Conservation (phyloP, 352 stramenopile species). For the Phytophthora aleatoria region DNA sequence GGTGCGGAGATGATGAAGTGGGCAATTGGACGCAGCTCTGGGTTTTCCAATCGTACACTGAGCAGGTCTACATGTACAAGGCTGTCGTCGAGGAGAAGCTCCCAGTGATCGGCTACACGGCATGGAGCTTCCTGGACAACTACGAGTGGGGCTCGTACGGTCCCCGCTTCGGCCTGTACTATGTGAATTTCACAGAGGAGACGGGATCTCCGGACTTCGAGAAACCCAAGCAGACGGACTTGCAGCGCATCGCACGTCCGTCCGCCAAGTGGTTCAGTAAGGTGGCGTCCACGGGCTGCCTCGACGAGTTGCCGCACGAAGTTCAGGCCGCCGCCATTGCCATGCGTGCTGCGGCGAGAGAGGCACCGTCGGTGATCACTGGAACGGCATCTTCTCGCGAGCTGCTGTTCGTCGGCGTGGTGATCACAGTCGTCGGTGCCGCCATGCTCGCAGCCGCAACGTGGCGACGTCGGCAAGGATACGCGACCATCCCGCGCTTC, state of each 20-base stretch:
- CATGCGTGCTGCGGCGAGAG: conserved; percentile 10
- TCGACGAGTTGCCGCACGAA: conserved; percentile 9
- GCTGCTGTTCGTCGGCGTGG: conserved; percentile 6
- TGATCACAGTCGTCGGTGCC: conserved; percentile 6
- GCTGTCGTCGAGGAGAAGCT: conserved; percentile 44
- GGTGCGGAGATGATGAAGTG: conserved; percentile 45
- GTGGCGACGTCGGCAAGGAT: conserved; percentile 25
- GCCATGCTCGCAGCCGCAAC: conserved; percentile 7
- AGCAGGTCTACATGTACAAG: conserved; percentile 48
- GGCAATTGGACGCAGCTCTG: conserved; percentile 46
- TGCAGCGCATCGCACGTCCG: conserved; percentile 40
- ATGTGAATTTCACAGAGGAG: conserved; percentile 58
- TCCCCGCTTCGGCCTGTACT: conserved; percentile 66
- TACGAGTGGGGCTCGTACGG: conserved; percentile 51
- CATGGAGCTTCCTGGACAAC: conserved; percentile 47
- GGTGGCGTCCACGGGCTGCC: conserved; percentile 31
- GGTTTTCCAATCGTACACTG: conserved; percentile 43
- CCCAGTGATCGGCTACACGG: conserved; percentile 39
- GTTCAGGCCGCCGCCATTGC: conserved; percentile 5
- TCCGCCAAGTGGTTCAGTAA: conserved; percentile 49
- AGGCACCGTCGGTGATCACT: neutral
- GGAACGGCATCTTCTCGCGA: neutral
- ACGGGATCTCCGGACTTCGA: conserved; percentile 32
- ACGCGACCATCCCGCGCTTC: conserved; percentile 16
- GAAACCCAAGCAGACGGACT: conserved; percentile 33